Evolutionary conservation across 148 eudicot genomes (phyloP).

Genomic region (Rheum nobile): DNA sequence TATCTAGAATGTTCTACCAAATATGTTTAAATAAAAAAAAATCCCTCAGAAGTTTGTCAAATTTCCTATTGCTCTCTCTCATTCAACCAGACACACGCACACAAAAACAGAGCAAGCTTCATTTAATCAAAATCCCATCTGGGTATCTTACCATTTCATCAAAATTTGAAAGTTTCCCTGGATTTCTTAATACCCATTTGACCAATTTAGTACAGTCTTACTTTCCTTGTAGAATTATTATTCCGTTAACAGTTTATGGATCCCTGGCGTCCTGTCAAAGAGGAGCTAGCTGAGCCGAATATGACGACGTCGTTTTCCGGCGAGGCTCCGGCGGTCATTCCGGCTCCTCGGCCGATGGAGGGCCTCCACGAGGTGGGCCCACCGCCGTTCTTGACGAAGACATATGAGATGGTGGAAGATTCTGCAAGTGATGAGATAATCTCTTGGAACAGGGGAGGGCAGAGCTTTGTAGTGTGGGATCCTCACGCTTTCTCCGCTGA

Average conservation of each 20-base stretch:
- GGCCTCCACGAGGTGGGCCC: slow-evolving; percentile 79
- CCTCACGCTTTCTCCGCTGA: slow-evolving; percentile 62
- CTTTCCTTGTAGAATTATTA: too few species aligned
- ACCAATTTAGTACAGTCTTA: too few species aligned
- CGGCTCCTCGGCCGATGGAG: slow-evolving; percentile 58
- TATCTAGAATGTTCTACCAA: background rate
- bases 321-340: slow-evolving; percentile 13
- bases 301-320: background rate
- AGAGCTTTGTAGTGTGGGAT: slow-evolving; percentile 87
- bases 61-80: too few species aligned
- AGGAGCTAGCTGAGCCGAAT: slow-evolving; percentile 41
- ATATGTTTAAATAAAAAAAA: background rate
- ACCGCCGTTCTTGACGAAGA: slow-evolving; percentile 78
- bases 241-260: too few species aligned
- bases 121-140: too few species aligned
- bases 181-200: background rate
- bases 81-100: too few species aligned
- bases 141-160: too few species aligned
- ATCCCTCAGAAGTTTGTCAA: too few species aligned
- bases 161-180: background rate
- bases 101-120: too few species aligned
- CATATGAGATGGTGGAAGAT: slow-evolving; percentile 83
- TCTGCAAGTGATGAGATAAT: slow-evolving; percentile 36
- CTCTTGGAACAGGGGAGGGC: slow-evolving; percentile 74
- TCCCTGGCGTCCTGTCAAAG: slow-evolving; percentile 38